phyloP scores from a whole-genome alignment of 768 basidiomycete genomes.

The Lyophyllum decastes region DNA sequence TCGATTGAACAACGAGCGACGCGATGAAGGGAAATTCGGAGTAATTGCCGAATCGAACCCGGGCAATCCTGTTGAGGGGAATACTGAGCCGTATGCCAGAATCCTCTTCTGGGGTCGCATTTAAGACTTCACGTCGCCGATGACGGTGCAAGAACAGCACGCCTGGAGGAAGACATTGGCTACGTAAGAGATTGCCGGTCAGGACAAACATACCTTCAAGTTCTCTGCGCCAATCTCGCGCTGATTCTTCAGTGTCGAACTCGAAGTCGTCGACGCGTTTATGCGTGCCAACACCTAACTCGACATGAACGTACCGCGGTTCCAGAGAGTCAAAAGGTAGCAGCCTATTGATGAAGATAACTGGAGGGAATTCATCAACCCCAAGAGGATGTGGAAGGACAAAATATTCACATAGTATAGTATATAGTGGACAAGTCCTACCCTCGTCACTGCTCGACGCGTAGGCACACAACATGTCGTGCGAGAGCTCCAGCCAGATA shows the following conservation, averaged over 20 bases:
- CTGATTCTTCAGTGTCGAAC: constrained; percentile 60
- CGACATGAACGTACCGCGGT: constrained; percentile 41
- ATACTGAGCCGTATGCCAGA: constrained; percentile 46
- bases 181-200: neutral
- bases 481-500: constrained; percentile 63
- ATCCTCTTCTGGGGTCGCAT: constrained; percentile 28
- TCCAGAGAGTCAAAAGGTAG: constrained; percentile 44
- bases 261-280: constrained; percentile 34
- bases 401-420: constrained; percentile 47
- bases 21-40: constrained; percentile 28
- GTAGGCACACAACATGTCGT: constrained; percentile 62
- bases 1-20: constrained; percentile 26
- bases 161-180: constrained; percentile 24
- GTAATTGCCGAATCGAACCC: constrained; percentile 21
- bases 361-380: constrained; percentile 27
- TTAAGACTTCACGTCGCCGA: constrained; percentile 35
- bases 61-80: constrained; percentile 40
- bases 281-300: constrained; percentile 31
- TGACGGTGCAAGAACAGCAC: constrained; percentile 48
- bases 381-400: neutral
- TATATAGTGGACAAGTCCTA: constrained; percentile 51
- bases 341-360: constrained; percentile 48
- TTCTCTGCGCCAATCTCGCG: constrained; percentile 51
- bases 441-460: constrained; percentile 56
- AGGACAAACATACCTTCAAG: constrained; percentile 35